A percentile compares a stretch with the other conserved stretches of the same genome.
Evolutionary conservation across 495 filamentous ascomycete species (phyloP).

Genomic region (Pseudomonodictys pantanalensis): DNA sequence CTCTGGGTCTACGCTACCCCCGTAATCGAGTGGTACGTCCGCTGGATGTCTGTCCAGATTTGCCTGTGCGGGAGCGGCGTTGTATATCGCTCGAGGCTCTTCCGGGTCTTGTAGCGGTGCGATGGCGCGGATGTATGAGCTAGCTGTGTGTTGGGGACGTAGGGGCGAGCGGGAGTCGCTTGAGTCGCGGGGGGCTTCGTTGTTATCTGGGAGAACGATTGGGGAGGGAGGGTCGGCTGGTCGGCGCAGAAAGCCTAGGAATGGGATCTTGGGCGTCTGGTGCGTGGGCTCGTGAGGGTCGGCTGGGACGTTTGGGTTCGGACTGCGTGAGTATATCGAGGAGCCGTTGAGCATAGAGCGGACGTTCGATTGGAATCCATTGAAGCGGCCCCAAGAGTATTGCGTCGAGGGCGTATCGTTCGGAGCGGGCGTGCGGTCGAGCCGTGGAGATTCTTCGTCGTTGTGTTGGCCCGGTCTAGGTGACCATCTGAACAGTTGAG

Average conservation of each 20-base stretch:
- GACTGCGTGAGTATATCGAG: constrained; percentile 30
- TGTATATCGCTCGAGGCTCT: constrained; percentile 7
- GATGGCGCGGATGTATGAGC: constrained; percentile 29
- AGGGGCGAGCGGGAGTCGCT: constrained; percentile 29
- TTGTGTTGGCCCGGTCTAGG: constrained; percentile 13
- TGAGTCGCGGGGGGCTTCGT: constrained; percentile 20
- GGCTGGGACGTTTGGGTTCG: constrained; percentile 18
- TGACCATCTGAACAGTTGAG: constrained; percentile 12
- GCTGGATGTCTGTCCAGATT: constrained; percentile 18
- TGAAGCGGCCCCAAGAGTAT: constrained; percentile 20
- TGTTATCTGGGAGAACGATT: constrained; percentile 7
- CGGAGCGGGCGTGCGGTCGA: neutral
- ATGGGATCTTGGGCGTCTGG: constrained; percentile 30
- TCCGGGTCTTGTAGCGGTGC: constrained; percentile 5
- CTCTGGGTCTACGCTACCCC: constrained; percentile 24
- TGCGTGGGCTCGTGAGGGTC: too few relatives aligned
- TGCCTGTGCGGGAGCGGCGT: neutral
- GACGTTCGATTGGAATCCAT: constrained; percentile 23
- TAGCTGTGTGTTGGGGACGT: constrained; percentile 29
- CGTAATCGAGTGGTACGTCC: constrained; percentile 19
- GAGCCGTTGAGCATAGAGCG: constrained; percentile 34
- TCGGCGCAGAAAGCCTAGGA: constrained; percentile 31
- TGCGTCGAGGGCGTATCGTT: constrained; percentile 20
- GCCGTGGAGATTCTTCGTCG: too few relatives aligned
- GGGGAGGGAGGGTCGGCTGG: constrained; percentile 20